Evolutionary conservation across 352 stramenopile species (phyloP).

Genomic region (Phytophthora nicotianae): DNA sequence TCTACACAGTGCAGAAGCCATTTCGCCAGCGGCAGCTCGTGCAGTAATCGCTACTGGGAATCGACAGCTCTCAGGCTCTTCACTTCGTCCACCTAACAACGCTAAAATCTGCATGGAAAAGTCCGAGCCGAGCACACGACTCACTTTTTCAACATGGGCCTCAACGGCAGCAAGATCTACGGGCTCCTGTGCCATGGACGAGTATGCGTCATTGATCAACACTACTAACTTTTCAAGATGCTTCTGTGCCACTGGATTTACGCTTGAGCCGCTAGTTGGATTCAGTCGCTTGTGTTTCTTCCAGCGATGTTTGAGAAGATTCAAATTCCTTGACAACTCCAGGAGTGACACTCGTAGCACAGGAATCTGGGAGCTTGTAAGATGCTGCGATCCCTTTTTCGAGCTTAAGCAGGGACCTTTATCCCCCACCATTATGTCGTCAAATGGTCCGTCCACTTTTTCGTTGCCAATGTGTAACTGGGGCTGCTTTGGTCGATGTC

Average conservation of each 20-base stretch:
- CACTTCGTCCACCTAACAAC: conserved; percentile 40
- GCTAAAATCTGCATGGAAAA: conserved; percentile 71
- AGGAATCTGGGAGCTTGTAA: conserved; percentile 53
- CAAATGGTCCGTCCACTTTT: not conserved
- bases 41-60: conserved; percentile 38
- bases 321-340: conserved; percentile 74
- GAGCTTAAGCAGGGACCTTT: not conserved
- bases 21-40: conserved; percentile 37
- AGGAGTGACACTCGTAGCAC: conserved; percentile 73
- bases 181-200: conserved; percentile 55
- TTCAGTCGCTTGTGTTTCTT: conserved; percentile 57
- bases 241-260: conserved; percentile 63
- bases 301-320: conserved; percentile 66
- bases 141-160: conserved; percentile 60
- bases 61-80: conserved; percentile 38
- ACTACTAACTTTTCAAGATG: conserved; percentile 73
- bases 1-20: conserved; percentile 40
- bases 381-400: conserved; percentile 30
- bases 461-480: conserved; percentile 23
- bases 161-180: conserved; percentile 53
- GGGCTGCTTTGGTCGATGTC: conserved; percentile 16
- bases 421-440: conserved; percentile 22
- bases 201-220: conserved; percentile 79
- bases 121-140: conserved; percentile 61
- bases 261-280: conserved; percentile 21